Evolutionary conservation across 768 basidiomycete species (phyloP).

Genomic region (Suillus variegatus): DNA sequence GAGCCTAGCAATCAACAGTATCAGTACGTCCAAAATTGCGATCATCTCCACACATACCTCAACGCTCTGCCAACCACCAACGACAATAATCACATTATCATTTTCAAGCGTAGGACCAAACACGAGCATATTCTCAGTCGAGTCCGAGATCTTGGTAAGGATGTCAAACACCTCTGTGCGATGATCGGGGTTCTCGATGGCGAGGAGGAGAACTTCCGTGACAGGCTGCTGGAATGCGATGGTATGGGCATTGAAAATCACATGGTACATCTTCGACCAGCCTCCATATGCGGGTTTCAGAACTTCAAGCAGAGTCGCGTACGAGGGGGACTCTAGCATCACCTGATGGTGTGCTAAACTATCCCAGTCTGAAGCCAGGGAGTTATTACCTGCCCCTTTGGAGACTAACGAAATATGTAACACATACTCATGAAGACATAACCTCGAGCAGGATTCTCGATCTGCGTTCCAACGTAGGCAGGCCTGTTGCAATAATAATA

Average conservation of each 20-base stretch:
- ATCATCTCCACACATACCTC: slow-evolving; percentile 20
- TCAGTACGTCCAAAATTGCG: not conserved
- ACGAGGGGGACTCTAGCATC: slow-evolving; percentile 6
- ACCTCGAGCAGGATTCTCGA: slow-evolving; percentile 17
- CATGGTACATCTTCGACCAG: slow-evolving; percentile 20
- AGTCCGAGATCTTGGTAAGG: slow-evolving; percentile 17
- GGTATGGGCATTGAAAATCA: slow-evolving; percentile 17
- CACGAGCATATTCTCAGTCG: slow-evolving; percentile 14
- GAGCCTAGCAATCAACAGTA: slow-evolving; percentile 14
- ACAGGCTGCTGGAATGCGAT: slow-evolving; percentile 22
- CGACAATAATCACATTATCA: slow-evolving; percentile 20
- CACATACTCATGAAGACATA: slow-evolving; percentile 22
- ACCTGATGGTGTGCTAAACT: slow-evolving; percentile 21
- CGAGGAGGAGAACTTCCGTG: slow-evolving; percentile 20
- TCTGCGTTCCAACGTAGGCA: slow-evolving; percentile 21
- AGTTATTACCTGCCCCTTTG: not conserved
- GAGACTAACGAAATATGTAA: too few species aligned
- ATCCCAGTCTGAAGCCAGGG: slow-evolving; percentile 27
- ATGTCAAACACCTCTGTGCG: slow-evolving; percentile 17
- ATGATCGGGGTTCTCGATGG: slow-evolving; percentile 24
- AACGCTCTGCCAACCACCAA: slow-evolving; percentile 24
- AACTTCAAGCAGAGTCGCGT: slow-evolving; percentile 6
- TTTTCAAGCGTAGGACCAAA: slow-evolving; percentile 26
- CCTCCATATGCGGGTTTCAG: slow-evolving; percentile 15
- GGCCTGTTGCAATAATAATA: slow-evolving; percentile 13